A percentile compares a stretch with the other conserved stretches of the same genome.
phyloP scores from a whole-genome alignment of 768 basidiomycete species.

The Suillus tomentosus region DNA sequence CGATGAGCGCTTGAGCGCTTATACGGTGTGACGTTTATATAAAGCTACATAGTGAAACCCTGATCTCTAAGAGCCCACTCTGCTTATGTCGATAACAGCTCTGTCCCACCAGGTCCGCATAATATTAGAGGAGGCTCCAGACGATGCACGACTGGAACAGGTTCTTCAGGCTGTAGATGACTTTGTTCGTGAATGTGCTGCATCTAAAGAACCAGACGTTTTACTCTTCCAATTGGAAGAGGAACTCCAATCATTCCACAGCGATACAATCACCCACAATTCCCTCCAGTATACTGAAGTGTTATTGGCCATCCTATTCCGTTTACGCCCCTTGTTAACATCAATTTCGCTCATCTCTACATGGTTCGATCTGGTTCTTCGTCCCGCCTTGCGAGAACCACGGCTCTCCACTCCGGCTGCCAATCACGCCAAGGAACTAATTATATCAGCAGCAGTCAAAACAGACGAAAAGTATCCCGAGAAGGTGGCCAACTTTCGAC shows the following conservation, averaged over 20 bases:
- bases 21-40: background rate
- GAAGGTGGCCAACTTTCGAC: conserved; percentile 65
- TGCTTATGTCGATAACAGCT: conserved; percentile 39
- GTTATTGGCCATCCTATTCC: conserved; percentile 66
- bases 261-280: conserved; percentile 64
- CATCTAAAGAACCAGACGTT: conserved; percentile 46
- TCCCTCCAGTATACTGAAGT: conserved; percentile 62
- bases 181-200: conserved; percentile 53
- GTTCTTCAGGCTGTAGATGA: conserved; percentile 54
- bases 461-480: conserved; percentile 46
- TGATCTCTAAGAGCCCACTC: conserved; percentile 1
- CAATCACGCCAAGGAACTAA: conserved; percentile 70
- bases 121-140: conserved; percentile 54
- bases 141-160: conserved; percentile 51
- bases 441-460: conserved; percentile 59
- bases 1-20: background rate
- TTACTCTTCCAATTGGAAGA: conserved; percentile 59
- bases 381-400: conserved; percentile 77
- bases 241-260: conserved; percentile 64
- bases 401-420: conserved; percentile 59
- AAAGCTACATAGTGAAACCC: background rate
- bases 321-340: conserved; percentile 61
- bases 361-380: conserved; percentile 82
- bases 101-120: conserved; percentile 56
- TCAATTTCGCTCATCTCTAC: conserved; percentile 67